Evolutionary conservation across 352 stramenopile species (phyloP).

Genomic region (Thraustotheca clavata): DNA sequence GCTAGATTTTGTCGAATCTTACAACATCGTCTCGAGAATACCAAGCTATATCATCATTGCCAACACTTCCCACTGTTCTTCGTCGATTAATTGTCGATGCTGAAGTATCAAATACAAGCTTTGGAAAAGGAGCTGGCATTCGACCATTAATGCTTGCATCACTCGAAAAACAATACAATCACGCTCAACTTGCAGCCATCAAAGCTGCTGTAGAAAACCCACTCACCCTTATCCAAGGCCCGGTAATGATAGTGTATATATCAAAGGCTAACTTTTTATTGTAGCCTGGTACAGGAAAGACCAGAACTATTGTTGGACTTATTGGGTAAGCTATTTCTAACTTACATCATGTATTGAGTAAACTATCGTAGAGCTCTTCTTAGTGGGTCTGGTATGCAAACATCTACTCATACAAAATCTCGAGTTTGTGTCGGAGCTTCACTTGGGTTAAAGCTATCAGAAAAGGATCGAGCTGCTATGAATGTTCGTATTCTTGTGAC

Average conservation of each 20-base stretch:
- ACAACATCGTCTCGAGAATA: constrained; percentile 50
- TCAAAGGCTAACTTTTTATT: neutral
- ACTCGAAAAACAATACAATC: constrained; percentile 59
- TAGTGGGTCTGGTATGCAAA: constrained; percentile 47
- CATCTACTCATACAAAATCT: constrained; percentile 43
- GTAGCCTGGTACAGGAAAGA: constrained; percentile 75
- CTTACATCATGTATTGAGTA: neutral
- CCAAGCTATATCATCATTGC: constrained; percentile 59
- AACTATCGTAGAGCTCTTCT: constrained; percentile 47
- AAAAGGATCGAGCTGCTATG: constrained; percentile 35
- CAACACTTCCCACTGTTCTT: constrained; percentile 41
- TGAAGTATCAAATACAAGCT: constrained; percentile 26
- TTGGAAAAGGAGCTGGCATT: constrained; percentile 24
- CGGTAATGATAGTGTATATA: constrained; percentile 15
- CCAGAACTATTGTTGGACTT: constrained; percentile 70
- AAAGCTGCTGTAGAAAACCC: constrained; percentile 46
- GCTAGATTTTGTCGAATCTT: constrained; percentile 21
- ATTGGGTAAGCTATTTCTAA: neutral
- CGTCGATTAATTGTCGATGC: constrained; percentile 43
- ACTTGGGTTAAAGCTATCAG: constrained; percentile 32
- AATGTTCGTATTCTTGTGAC: constrained; percentile 66
- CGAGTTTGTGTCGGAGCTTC: constrained; percentile 67
- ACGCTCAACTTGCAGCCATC: constrained; percentile 63
- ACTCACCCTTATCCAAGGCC: constrained; percentile 68
- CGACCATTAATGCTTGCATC: constrained; percentile 36